Base-by-base conservation (phyloP, 2,329 filamentous ascomycete species). In the Colletotrichum gloeosporioides region DNA sequence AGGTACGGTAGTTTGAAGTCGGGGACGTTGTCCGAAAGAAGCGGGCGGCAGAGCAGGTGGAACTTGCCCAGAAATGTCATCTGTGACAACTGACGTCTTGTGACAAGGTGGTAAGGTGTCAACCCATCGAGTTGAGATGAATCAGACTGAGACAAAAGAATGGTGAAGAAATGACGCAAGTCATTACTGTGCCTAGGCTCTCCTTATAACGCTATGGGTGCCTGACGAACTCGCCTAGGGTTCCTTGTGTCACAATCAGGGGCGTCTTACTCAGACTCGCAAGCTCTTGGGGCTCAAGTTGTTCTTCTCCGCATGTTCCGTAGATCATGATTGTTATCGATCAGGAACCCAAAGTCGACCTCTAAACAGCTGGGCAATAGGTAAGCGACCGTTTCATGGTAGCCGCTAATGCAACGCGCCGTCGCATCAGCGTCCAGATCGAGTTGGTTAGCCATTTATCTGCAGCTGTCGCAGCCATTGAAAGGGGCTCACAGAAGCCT, bases 31-130 rank as follows among this genome's bases (percentile, higher is more conserved):
- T 53, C 27, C 39, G 29, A 44, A 22, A 53, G 25, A 15, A 18
- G 29, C 10, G 13, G 27, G 44, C 36, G 25, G 16, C 29, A 65
- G n/a, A 36, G 36, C 55, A 63, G 55, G 55, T 39, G 69, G 63
- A 39, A 16, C 44, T 53, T 61, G 53, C 49, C 69, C 31, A 68
- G 44, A 65, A 27, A 44, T 72, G 63, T 34, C 55, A 75, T 57
- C 73, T 75, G 73, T 73, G 31, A 73, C 69, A 62, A 72, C 57
- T 75, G 73, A 68, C 69, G 73, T 75, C 73, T 75, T 75, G 73
- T 68, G 73, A 67, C 73, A 73, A 55, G 44, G 63, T 73, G 69
- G 69, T 25, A 49, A 63, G 72, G 63, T 61, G 55, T 57, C 69
- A 73, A 63, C 18, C n/a, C 63, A 44, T 31, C 7, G n/a, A 73